These are phyloP conservation scores for Colletotrichum navitas DNA, from an alignment of 2,329 filamentous ascomycete species.

Conservation along the genomic window DNA sequence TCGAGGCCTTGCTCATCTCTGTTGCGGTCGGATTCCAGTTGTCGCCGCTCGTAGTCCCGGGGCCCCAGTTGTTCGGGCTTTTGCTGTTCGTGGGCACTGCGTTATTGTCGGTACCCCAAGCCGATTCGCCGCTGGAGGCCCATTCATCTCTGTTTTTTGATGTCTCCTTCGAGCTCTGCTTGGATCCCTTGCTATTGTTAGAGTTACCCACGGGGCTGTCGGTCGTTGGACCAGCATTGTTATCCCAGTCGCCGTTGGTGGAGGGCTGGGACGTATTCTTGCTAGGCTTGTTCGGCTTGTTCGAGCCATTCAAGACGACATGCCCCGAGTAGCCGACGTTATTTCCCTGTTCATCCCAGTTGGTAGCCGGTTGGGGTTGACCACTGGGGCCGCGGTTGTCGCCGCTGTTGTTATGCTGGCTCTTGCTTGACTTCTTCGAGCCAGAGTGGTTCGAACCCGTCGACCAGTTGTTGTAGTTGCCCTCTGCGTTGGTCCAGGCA, in stretches of 20 bases:
- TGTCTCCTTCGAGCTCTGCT: slow-evolving; percentile 18
- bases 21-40: slow-evolving; percentile 30
- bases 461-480: slow-evolving; percentile 30
- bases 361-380: slow-evolving; percentile 1
- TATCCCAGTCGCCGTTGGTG: slow-evolving; percentile 37
- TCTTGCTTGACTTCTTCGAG: slow-evolving; percentile 36
- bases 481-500: slow-evolving; percentile 14
- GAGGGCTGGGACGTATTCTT: slow-evolving; percentile 14
- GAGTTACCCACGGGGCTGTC: slow-evolving; percentile 25
- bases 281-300: slow-evolving; percentile 16
- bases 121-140: slow-evolving; percentile 25
- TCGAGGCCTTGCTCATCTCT: slow-evolving; percentile 33
- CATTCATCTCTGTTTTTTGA: slow-evolving; percentile 20
- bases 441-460: slow-evolving; percentile 30
- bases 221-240: slow-evolving; percentile 40
- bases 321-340: slow-evolving; percentile 34
- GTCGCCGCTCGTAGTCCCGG: slow-evolving; percentile 20
- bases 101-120: slow-evolving; percentile 29
- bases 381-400: slow-evolving; percentile 26
- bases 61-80: slow-evolving; percentile 32
- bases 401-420: slow-evolving; percentile 10
- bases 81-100: slow-evolving; percentile 30
- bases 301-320: slow-evolving; percentile 19
- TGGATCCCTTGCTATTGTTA: slow-evolving; percentile 34
- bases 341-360: slow-evolving; percentile 35